These are phyloP conservation scores for Cymbidium sinense DNA, from an alignment of 106 monocot genomes.

Conservation along the genomic window DNA sequence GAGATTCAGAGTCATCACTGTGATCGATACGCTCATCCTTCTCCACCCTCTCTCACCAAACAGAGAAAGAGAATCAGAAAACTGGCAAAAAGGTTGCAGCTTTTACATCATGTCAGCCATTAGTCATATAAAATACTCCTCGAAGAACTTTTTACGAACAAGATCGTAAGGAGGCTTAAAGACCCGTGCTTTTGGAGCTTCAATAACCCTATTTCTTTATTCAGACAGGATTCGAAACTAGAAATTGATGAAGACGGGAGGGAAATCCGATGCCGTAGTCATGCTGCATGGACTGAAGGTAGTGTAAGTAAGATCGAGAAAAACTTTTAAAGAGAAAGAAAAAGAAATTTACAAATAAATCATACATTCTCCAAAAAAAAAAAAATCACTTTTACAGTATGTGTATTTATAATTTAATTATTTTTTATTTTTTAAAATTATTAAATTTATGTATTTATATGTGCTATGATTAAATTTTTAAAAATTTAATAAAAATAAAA, in stretches of 20 bases:
- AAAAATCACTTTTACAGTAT: no score
- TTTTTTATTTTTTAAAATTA: no score
- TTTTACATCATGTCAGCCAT: neutral
- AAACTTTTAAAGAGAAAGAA: no score
- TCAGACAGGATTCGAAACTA: neutral
- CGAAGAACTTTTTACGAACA: neutral
- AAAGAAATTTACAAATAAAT: no score
- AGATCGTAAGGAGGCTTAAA: neutral
- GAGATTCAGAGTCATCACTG: conserved; percentile 88
- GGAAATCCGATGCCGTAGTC: neutral
- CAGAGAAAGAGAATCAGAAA: neutral
- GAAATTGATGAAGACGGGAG: neutral
- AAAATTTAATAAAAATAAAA: no score
- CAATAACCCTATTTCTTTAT: neutral
- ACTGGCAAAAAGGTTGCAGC: neutral
- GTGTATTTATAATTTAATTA: no score
- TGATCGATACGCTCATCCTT: conserved; percentile 64
- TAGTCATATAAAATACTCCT: neutral
- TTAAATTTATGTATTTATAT: no score
- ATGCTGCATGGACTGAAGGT: neutral
- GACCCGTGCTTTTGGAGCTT: no score
- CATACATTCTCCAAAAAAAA: no score
- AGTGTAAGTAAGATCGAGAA: no score
- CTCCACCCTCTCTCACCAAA: neutral
- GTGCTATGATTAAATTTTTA: no score